Percentiles rank a stretch among this genome's conserved stretches.
These are phyloP conservation scores for Chalciporus piperatus DNA, from an alignment of 768 basidiomycete species.

Conservation along the genomic window DNA sequence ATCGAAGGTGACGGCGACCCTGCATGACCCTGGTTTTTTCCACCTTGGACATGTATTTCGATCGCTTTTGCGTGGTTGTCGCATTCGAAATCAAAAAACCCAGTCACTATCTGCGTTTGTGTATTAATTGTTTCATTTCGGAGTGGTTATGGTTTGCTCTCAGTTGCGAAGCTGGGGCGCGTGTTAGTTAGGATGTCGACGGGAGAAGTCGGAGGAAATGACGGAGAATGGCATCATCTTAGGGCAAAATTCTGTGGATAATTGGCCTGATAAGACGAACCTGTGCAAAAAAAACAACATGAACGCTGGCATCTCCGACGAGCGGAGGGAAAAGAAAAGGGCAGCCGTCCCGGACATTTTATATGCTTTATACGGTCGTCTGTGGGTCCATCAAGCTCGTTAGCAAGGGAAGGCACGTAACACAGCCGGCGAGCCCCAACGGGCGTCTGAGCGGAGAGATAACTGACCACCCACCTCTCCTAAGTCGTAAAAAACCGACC, in stretches of 20 bases:
- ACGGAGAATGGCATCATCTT: slow-evolving; percentile 1
- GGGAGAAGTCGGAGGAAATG: slow-evolving; percentile 1
- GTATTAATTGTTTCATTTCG: slow-evolving; percentile 17
- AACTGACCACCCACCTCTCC: neutral
- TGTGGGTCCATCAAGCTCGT: neutral
- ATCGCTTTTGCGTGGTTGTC: too few species aligned
- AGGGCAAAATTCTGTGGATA: slow-evolving; percentile 1
- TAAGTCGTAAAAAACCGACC: slow-evolving; percentile 9
- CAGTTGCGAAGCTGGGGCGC: slow-evolving; percentile 6
- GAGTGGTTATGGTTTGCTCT: slow-evolving; percentile 3
- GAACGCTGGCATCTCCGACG: slow-evolving; percentile 9
- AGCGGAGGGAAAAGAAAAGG: neutral
- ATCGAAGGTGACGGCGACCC: too few species aligned
- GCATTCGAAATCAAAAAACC: slow-evolving; percentile 2
- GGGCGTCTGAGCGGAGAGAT: neutral
- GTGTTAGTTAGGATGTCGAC: neutral
- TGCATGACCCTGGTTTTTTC: too few species aligned
- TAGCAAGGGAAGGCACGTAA: neutral
- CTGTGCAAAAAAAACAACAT: slow-evolving; percentile 4
- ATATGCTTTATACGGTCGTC: neutral
- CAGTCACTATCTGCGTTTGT: slow-evolving; percentile 1
- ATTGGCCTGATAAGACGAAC: slow-evolving; percentile 8
- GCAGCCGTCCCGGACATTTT: neutral
- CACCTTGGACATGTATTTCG: too few species aligned
- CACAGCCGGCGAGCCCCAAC: neutral